These are phyloP conservation scores for Cladorrhinum samala DNA, from an alignment of 495 filamentous ascomycete genomes.

Conservation along the genomic window DNA sequence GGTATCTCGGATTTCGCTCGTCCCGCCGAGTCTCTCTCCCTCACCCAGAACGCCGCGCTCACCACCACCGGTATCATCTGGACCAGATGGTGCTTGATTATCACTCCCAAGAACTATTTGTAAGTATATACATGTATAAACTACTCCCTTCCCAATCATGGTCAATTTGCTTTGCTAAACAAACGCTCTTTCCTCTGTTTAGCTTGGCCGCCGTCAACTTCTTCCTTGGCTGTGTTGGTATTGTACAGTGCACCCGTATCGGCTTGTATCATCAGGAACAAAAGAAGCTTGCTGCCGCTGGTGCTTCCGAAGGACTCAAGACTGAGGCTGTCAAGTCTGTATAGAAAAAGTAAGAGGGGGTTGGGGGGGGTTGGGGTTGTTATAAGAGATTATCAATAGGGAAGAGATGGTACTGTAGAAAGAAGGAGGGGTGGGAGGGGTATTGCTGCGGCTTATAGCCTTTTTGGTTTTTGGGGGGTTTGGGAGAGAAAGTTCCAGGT, in stretches of 20 bases:
- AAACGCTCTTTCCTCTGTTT: not conserved
- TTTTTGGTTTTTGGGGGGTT: too few species aligned
- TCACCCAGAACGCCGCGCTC: conserved; percentile 84
- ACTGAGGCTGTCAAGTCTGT: conserved; percentile 32
- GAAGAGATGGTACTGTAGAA: not conserved
- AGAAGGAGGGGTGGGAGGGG: too few species aligned
- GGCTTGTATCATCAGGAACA: conserved; percentile 55
- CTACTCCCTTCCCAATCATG: not conserved
- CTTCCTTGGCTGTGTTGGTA: conserved; percentile 85
- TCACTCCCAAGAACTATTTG: conserved; percentile 87
- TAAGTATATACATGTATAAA: too few species aligned
- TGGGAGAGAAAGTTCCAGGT: too few species aligned
- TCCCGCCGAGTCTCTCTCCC: conserved; percentile 84
- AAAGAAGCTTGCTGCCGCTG: conserved; percentile 46
- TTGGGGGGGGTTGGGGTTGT: not conserved
- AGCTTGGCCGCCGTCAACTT: conserved; percentile 96
- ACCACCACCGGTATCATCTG: conserved; percentile 90
- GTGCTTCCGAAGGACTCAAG: conserved; percentile 41
- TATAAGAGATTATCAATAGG: not conserved
- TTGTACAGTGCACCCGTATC: conserved; percentile 76
- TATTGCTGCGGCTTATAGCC: too few species aligned
- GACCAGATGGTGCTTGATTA: conserved; percentile 98
- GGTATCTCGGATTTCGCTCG: conserved; percentile 88
- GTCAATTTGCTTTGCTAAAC: conserved; percentile 3
- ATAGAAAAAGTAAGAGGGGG: conserved; percentile 10